These are phyloP conservation scores for Aspergillus quadricinctus DNA, from an alignment of 2,329 filamentous ascomycete genomes.

Conservation along the genomic window DNA sequence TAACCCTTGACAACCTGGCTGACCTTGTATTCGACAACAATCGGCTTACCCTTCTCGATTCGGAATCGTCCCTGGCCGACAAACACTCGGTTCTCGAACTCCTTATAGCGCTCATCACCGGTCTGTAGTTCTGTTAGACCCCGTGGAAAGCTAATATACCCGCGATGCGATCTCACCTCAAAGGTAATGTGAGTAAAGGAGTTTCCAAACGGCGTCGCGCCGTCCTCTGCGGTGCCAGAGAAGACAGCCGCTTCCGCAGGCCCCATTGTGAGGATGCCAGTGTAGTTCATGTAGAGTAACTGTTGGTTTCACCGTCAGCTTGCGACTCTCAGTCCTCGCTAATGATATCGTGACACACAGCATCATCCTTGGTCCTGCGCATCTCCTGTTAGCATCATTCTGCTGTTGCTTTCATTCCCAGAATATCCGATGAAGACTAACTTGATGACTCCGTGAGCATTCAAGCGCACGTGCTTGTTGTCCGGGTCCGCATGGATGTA, in stretches of 20 bases:
- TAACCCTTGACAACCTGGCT: constrained; percentile 32
- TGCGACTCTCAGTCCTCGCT: not conserved
- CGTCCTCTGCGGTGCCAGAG: constrained; percentile 25
- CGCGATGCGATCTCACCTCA: constrained; percentile 23
- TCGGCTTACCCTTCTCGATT: constrained; percentile 31
- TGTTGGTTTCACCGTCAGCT: constrained; percentile 7
- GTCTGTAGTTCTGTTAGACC: constrained; percentile 24
- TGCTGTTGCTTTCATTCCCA: not conserved
- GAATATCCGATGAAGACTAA: constrained; percentile 16
- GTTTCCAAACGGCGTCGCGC: constrained; percentile 36
- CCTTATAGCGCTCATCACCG: constrained; percentile 39
- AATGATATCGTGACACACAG: constrained; percentile 18
- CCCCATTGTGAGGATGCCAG: constrained; percentile 35
- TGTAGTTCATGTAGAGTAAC: constrained; percentile 40
- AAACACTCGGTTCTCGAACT: constrained; percentile 38
- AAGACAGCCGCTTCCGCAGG: constrained; percentile 32
- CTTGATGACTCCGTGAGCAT: constrained; percentile 40
- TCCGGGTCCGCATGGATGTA: constrained; percentile 41
- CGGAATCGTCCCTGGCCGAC: constrained; percentile 39
- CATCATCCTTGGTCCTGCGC: constrained; percentile 29
- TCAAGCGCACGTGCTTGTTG: constrained; percentile 35
- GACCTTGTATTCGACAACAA: constrained; percentile 41
- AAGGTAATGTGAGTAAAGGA: constrained; percentile 37
- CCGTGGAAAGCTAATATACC: not conserved
- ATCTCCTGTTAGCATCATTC: constrained; percentile 1